phyloP scores from a whole-genome alignment of 352 stramenopile species.

The Pythium pectinolyticum region DNA sequence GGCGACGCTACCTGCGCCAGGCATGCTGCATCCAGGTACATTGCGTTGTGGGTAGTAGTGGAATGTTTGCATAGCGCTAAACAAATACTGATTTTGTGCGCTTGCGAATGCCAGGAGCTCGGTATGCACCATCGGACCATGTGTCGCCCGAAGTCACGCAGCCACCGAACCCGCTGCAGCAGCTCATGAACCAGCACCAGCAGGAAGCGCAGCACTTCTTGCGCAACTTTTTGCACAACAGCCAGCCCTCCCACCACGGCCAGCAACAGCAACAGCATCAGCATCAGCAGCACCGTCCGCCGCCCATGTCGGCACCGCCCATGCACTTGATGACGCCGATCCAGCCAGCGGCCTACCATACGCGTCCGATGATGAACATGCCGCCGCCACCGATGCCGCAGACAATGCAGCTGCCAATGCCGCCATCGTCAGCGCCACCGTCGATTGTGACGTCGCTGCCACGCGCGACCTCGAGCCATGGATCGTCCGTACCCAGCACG shows the following conservation, averaged over 20 bases:
- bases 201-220: slow-evolving; percentile 30
- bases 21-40: slow-evolving; percentile 21
- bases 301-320: slow-evolving; percentile 21
- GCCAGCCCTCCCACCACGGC: slow-evolving; percentile 1
- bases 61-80: too few species aligned
- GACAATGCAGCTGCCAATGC: slow-evolving; percentile 31
- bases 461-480: slow-evolving; percentile 27
- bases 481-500: slow-evolving; percentile 41
- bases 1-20: slow-evolving; percentile 11
- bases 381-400: slow-evolving; percentile 22
- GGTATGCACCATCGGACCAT: slow-evolving; percentile 56
- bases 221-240: slow-evolving; percentile 27
- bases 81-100: too few species aligned
- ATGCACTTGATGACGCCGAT: slow-evolving; percentile 36
- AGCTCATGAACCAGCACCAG: slow-evolving; percentile 60
- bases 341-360: slow-evolving; percentile 22
- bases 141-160: slow-evolving; percentile 68
- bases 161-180: slow-evolving; percentile 61
- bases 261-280: slow-evolving; percentile 23
- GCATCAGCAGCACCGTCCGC: slow-evolving; percentile 23
- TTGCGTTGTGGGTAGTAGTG: background rate
- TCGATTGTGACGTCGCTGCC: slow-evolving; percentile 21
- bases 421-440: slow-evolving; percentile 34
- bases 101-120: slow-evolving; percentile 30
- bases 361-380: slow-evolving; percentile 14